Conservation (phyloP, 495 filamentous ascomycete genomes). For the Ascobolus immersus region DNA sequence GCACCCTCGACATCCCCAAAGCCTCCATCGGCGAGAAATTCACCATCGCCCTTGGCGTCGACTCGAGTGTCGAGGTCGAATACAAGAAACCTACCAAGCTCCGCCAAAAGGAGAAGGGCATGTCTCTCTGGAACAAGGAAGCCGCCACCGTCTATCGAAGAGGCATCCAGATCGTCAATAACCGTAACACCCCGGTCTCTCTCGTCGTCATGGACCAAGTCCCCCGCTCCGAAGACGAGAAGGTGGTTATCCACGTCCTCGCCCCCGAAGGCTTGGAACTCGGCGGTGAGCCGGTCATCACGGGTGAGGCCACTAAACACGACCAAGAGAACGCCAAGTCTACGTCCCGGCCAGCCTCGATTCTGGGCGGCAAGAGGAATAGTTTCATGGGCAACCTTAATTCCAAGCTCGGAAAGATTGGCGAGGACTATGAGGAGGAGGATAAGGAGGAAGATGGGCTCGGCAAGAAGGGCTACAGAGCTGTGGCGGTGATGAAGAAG, state of each 20-base stretch:
- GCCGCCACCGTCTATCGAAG: slow-evolving; percentile 32
- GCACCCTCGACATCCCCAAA: slow-evolving; percentile 28
- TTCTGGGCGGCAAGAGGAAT: too few species aligned
- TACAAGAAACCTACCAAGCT: slow-evolving; percentile 38
- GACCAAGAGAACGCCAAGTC: too few species aligned
- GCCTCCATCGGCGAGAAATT: slow-evolving; percentile 25
- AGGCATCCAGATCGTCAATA: slow-evolving; percentile 32
- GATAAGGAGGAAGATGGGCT: slow-evolving; percentile 1
- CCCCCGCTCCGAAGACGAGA: slow-evolving; percentile 40
- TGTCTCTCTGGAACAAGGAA: slow-evolving; percentile 23
- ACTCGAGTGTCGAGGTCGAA: slow-evolving; percentile 32
- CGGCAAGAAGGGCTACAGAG: slow-evolving; percentile 23
- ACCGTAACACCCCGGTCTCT: slow-evolving; percentile 22
- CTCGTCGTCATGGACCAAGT: slow-evolving; percentile 39
- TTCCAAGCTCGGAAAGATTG: slow-evolving; percentile 17
- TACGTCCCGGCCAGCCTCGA: too few species aligned
- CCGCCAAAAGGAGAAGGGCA: slow-evolving; percentile 22
- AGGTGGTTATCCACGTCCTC: slow-evolving; percentile 27
- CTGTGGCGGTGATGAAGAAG: slow-evolving; percentile 26
- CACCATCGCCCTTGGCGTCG: slow-evolving; percentile 36
- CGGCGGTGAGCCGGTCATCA: slow-evolving; percentile 21
- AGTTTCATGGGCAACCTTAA: too few species aligned
- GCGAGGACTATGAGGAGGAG: slow-evolving; percentile 5
- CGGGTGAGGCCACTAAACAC: too few species aligned
- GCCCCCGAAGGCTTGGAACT: slow-evolving; percentile 26